Conservation (phyloP, 2,329 filamentous ascomycete species). For the Claviceps monticola region DNA sequence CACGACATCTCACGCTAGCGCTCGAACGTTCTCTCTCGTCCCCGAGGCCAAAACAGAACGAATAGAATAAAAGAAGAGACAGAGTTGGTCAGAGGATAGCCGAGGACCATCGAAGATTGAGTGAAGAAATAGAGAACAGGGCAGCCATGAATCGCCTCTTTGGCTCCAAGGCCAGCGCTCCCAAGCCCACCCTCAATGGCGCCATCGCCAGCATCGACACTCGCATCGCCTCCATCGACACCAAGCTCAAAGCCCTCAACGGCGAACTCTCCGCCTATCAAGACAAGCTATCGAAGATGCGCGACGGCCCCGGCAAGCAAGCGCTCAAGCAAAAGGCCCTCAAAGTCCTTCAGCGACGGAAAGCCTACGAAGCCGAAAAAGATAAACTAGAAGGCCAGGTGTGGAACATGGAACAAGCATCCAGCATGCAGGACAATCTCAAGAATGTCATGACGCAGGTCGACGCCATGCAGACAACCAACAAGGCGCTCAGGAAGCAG, state of each 20-base stretch:
- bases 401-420: constrained; percentile 98
- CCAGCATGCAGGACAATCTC: constrained; percentile 97
- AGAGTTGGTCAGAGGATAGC: no score
- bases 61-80: no score
- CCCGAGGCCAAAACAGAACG: no score
- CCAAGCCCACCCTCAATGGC: constrained; percentile 75
- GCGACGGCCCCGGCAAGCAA: constrained; percentile 84
- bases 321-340: constrained; percentile 90
- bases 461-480: constrained; percentile 93
- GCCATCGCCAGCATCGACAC: constrained; percentile 79
- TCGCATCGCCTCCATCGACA: constrained; percentile 76
- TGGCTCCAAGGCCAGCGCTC: constrained; percentile 70
- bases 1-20: no score
- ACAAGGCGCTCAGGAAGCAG: constrained; percentile 81
- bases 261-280: constrained; percentile 83
- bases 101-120: background rate
- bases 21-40: no score
- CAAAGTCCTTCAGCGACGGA: constrained; percentile 84
- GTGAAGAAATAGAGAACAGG: background rate
- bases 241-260: constrained; percentile 86
- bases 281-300: constrained; percentile 77
- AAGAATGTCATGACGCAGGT: constrained; percentile 98
- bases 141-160: constrained; percentile 82
- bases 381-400: constrained; percentile 88
- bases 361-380: constrained; percentile 86